Evolutionary conservation across 1,139 yeast species (phyloP).

Genomic region (Debaryomyces robertsiae): DNA sequence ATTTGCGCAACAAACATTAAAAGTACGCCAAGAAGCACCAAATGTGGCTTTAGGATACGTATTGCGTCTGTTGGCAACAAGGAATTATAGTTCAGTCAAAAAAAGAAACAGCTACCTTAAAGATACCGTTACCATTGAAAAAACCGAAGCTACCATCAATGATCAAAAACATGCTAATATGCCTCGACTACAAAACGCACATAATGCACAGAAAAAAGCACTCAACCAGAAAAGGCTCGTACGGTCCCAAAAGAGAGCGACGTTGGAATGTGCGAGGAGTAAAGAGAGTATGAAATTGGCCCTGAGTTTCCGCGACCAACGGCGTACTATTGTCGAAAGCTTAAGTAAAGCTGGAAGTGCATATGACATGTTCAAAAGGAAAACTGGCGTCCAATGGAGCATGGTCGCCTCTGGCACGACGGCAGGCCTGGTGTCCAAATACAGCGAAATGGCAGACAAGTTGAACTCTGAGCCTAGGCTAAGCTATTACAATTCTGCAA

Average conservation of each 20-base stretch:
- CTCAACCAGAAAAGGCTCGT: constrained; percentile 3
- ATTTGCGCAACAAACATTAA: background rate
- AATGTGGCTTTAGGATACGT: no score
- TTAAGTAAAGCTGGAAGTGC: constrained; percentile 14
- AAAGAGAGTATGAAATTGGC: constrained; percentile 18
- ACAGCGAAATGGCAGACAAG: constrained; percentile 7
- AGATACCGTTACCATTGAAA: background rate
- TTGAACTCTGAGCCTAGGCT: constrained; percentile 9
- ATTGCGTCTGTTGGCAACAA: no score
- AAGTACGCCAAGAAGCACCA: no score
- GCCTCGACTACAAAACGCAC: background rate
- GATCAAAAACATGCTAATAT: background rate
- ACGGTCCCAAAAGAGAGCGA: constrained; percentile 2
- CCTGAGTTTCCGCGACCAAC: constrained; percentile 20
- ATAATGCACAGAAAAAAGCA: background rate
- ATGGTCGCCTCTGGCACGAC: background rate
- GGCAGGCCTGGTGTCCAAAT: constrained; percentile 5
- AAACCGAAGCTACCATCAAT: background rate
- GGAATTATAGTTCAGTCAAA: background rate
- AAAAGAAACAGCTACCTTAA: constrained; percentile 5
- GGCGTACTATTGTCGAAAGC: constrained; percentile 21
- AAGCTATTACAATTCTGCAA: constrained; percentile 21
- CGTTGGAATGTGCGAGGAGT: constrained; percentile 8
- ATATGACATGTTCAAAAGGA: constrained; percentile 18
- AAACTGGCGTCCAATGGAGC: background rate